Conservation (phyloP, 495 filamentous ascomycete species). For the Chaetomium tenue region DNA sequence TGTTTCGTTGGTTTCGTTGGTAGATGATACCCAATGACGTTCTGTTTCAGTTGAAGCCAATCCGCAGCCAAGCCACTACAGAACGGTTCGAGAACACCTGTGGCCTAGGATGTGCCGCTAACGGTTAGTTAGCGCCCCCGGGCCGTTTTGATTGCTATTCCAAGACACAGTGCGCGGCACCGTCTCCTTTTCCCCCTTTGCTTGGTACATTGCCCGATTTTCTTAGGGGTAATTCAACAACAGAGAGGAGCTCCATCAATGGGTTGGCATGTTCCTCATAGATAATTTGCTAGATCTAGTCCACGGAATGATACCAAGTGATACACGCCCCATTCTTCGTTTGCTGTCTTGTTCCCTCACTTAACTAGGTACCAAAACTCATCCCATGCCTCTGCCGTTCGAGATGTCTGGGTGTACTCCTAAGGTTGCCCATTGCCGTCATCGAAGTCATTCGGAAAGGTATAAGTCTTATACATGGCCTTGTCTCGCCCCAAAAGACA, state of each 20-base stretch:
- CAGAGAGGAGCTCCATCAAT: neutral
- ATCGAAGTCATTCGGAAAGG: slow-evolving; percentile 34
- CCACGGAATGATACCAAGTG: neutral
- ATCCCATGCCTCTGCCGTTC: too few species aligned
- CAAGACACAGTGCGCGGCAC: slow-evolving; percentile 13
- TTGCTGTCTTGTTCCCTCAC: too few species aligned
- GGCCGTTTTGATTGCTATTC: slow-evolving; percentile 1
- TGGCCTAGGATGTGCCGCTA: neutral
- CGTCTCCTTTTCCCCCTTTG: neutral
- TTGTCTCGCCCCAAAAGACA: slow-evolving; percentile 48
- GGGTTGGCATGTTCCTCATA: neutral
- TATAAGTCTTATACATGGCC: slow-evolving; percentile 44
- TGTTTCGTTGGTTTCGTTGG: neutral
- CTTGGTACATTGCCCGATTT: neutral
- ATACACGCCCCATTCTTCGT: neutral
- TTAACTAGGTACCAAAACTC: too few species aligned
- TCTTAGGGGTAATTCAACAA: neutral
- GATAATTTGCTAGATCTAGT: neutral
- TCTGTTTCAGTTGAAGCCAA: slow-evolving; percentile 20
- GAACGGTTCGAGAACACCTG: too few species aligned
- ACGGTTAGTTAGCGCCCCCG: neutral
- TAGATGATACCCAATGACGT: slow-evolving; percentile 16
- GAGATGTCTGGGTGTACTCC: too few species aligned
- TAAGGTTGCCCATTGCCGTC: too few species aligned
- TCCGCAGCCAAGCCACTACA: neutral